Conservation (phyloP, 768 basidiomycete genomes). For the Auriscalpium orientale region DNA sequence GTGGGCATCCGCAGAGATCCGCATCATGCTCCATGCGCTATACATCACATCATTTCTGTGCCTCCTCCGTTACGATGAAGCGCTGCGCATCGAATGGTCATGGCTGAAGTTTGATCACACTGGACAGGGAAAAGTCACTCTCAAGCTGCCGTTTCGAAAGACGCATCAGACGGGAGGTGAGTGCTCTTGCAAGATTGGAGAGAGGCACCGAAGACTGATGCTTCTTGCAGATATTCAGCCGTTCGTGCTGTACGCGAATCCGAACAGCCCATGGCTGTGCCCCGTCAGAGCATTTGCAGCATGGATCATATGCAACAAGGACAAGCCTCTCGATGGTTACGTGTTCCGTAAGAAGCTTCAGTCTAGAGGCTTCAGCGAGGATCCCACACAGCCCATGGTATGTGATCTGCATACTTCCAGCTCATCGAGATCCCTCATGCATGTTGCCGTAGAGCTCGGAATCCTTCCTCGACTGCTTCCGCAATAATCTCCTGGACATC, state of each 20-base stretch:
- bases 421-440: no score
- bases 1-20: slow-evolving; percentile 16
- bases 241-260: slow-evolving; percentile 13
- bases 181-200: no score
- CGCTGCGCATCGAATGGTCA: slow-evolving; percentile 15
- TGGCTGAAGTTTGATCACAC: slow-evolving; percentile 1
- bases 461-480: slow-evolving; percentile 30
- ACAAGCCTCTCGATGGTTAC: slow-evolving; percentile 7
- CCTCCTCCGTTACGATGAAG: slow-evolving; percentile 20
- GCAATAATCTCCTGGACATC: slow-evolving; percentile 35
- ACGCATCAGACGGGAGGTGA: slow-evolving; percentile 18
- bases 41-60: slow-evolving; percentile 17
- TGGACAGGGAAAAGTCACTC: neutral
- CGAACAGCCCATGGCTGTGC: slow-evolving; percentile 10
- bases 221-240: slow-evolving; percentile 12
- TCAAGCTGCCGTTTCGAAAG: slow-evolving; percentile 15
- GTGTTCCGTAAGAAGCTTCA: slow-evolving; percentile 7
- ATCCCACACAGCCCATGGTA: slow-evolving; percentile 2
- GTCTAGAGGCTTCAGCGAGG: neutral
- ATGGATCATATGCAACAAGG: slow-evolving; percentile 16
- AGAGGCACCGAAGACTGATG: neutral
- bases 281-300: slow-evolving; percentile 9
- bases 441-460: slow-evolving; percentile 23
- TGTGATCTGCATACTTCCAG: neutral
- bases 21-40: slow-evolving; percentile 16